Conservation (phyloP, 371 early-diverging fungal species). For the Mortierella polycephala region DNA sequence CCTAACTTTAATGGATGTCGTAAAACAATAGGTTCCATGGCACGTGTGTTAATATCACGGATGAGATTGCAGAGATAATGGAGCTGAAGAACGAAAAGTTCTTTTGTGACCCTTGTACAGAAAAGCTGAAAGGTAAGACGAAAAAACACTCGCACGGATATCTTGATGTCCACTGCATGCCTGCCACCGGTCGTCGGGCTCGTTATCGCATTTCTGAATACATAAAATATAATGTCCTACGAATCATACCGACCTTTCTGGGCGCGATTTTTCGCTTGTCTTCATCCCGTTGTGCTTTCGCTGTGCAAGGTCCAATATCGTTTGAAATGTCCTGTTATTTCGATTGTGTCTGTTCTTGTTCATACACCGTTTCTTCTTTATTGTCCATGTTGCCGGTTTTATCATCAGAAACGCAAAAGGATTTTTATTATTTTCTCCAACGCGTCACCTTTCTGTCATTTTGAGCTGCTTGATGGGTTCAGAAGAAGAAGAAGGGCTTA, state of each 20-base stretch:
- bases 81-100: conserved; percentile 57
- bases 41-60: conserved; percentile 72
- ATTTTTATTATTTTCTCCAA: too few species aligned
- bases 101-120: conserved; percentile 59
- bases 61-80: conserved; percentile 68
- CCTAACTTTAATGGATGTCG: conserved; percentile 1
- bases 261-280: not conserved
- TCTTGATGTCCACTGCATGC: not conserved
- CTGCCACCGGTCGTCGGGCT: not conserved
- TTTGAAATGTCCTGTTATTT: conserved; percentile 3
- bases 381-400: too few species aligned
- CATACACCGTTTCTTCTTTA: not conserved
- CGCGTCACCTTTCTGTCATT: too few species aligned
- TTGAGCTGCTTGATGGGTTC: not conserved
- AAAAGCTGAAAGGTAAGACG: conserved; percentile 50
- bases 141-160: too few species aligned
- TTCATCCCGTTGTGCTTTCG: too few species aligned
- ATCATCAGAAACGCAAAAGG: too few species aligned
- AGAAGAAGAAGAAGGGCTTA: too few species aligned
- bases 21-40: conserved; percentile 75
- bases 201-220: conserved; percentile 8
- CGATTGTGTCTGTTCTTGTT: not conserved
- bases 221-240: conserved; percentile 37
- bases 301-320: not conserved
- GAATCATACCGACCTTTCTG: conserved; percentile 4